A percentile compares a stretch with the other conserved stretches of the same genome.
phyloP scores from a whole-genome alignment of 169 alveolate species.

The Blepharisma undulans region DNA sequence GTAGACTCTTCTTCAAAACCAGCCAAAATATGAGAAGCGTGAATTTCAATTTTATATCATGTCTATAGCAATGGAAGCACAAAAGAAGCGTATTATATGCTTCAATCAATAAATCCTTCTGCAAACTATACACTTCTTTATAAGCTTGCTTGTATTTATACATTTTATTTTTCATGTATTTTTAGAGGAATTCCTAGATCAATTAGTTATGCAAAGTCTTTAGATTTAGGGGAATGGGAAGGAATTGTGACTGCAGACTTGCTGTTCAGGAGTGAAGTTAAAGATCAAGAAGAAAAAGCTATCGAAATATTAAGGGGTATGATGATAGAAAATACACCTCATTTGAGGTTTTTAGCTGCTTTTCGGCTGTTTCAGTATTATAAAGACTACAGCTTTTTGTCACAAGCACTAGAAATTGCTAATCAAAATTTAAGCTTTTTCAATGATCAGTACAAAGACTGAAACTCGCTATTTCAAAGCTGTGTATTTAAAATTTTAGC shows the following conservation, averaged over 20 bases:
- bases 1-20: neutral
- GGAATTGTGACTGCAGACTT: neutral
- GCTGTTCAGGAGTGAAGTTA: neutral
- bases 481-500: neutral
- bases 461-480: neutral
- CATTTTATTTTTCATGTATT: neutral
- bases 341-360: constrained; percentile 19
- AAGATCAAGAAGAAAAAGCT: neutral
- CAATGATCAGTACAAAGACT: neutral
- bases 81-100: neutral
- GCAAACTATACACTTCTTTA: neutral
- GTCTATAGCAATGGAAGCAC: neutral
- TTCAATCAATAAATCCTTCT: neutral
- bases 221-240: constrained; percentile 12
- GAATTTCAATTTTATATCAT: neutral
- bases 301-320: neutral
- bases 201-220: neutral
- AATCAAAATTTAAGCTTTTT: neutral
- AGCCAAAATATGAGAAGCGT: neutral
- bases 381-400: neutral
- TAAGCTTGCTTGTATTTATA: neutral
- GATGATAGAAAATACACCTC: neutral
- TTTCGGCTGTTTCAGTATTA: neutral
- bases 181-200: neutral
- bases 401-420: neutral